Percentiles rank a stretch among this genome's conserved stretches.
These are phyloP conservation scores for Fusarium circinatum DNA, from an alignment of 2,329 filamentous ascomycete genomes.

Conservation along the genomic window DNA sequence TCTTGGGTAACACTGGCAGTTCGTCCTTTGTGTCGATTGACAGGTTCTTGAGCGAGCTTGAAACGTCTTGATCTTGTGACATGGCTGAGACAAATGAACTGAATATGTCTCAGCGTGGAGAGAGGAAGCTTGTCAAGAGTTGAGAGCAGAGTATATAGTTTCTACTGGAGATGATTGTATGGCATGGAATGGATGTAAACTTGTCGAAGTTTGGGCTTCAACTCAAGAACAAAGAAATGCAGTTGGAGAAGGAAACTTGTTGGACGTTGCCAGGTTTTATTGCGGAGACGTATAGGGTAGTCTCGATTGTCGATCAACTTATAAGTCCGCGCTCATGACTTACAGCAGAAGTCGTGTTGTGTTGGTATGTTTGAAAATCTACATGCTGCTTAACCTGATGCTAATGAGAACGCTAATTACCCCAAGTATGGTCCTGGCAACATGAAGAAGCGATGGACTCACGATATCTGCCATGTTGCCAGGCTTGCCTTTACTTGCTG, in stretches of 20 bases:
- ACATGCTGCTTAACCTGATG: rapidly evolving
- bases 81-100: conserved; percentile 19
- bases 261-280: conserved; percentile 12
- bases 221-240: neutral
- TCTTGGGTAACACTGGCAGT: conserved; percentile 27
- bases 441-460: neutral
- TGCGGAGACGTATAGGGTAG: conserved; percentile 34
- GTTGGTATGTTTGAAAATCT: neutral
- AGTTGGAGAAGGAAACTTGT: conserved; percentile 1
- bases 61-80: conserved; percentile 42
- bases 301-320: neutral
- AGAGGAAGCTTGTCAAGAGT: too few species aligned
- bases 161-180: neutral
- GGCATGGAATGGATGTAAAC: neutral
- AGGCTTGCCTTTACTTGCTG: too few species aligned
- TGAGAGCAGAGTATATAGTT: neutral
- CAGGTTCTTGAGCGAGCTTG: conserved; percentile 48
- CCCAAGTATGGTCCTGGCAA: rapidly evolving
- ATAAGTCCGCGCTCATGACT: neutral
- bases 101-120: neutral
- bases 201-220: neutral
- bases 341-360: neutral
- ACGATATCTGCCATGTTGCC: neutral
- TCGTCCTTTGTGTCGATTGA: conserved; percentile 42
- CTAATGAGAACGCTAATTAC: too few species aligned